Base-by-base conservation (phyloP, 371 early-diverging fungal genomes). In the Fennellomyces sp. region DNA sequence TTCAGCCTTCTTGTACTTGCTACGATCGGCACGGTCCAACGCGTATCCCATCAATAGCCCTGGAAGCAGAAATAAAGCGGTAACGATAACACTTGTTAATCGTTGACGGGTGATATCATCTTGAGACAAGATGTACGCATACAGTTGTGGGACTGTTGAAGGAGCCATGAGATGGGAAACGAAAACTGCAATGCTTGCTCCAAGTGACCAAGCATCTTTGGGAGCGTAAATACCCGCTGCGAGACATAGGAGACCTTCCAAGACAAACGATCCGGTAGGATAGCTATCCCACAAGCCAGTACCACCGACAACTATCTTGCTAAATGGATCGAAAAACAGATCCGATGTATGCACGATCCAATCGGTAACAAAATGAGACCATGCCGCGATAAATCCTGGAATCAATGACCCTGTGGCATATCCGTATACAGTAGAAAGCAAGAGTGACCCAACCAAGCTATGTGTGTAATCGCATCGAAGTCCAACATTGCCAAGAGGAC, bases 331-430 rank as follows among this genome's bases (percentile, higher is more conserved):
- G 11, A 53, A 38, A 1, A 33, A 23, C 12, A 53, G 33, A 17
- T 53, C 54, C 12, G 19, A 19, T 5, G 31, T 33, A 35, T 53
- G 54, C 33, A 53, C 54, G 10, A 35, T 1, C 54, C 54, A 53
- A 13, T 53, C 54, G 19, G 6, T 15, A 10, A 53, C 25, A 11
- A 19, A 53, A 23, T 53, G 54, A 11, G 54, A 53, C 3, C 31
- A 36, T 2, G 54, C 31, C 19, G 54, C 54, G 12, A 53, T 15
- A 12, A 53, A 31, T 0, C 54, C 54, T 19, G 54, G 36, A 17
- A 53, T 21, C 5, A 15, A 13, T 3, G 25, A 5, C 10, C 54
- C 54, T 19, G 33, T 31, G 0, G n/a, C 21, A 15, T 19, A 7
- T 1, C 35, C 54, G 23, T 36, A 53, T n/a, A 53, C 3, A 1